Evolutionary conservation across 768 basidiomycete genomes (phyloP).

Genomic region (Trametes maxima): DNA sequence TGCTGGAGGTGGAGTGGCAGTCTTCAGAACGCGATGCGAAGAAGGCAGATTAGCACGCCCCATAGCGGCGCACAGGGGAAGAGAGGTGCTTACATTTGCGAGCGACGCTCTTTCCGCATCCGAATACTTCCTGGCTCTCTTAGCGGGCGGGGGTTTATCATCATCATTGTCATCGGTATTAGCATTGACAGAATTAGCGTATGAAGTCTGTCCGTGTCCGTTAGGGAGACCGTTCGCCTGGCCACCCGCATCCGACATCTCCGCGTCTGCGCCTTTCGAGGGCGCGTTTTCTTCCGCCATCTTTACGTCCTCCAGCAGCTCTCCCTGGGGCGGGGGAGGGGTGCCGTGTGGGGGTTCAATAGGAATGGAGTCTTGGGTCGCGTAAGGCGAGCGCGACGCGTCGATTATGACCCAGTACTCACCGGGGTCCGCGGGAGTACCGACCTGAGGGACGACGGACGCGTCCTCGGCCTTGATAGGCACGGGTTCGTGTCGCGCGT

Average conservation of each 20-base stretch:
- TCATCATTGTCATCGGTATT: constrained; percentile 51
- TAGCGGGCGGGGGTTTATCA: constrained; percentile 75
- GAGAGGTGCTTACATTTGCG: constrained; percentile 65
- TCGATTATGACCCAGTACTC: constrained; percentile 27
- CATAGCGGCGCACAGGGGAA: constrained; percentile 48
- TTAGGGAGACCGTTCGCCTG: constrained; percentile 30
- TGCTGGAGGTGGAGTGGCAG: constrained; percentile 72
- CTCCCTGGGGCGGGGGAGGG: constrained; percentile 46
- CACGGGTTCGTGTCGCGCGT: constrained; percentile 64
- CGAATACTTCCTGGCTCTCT: constrained; percentile 75
- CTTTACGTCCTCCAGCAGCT: constrained; percentile 55
- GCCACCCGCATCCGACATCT: constrained; percentile 31
- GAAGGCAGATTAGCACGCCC: constrained; percentile 53
- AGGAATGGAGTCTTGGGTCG: constrained; percentile 44
- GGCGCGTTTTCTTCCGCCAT: constrained; percentile 49
- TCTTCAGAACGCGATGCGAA: constrained; percentile 48
- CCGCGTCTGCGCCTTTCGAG: constrained; percentile 20
- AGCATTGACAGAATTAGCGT: constrained; percentile 35
- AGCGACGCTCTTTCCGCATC: constrained; percentile 76
- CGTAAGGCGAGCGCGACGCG: constrained; percentile 16
- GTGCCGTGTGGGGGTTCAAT: constrained; percentile 49
- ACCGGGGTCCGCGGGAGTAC: constrained; percentile 56
- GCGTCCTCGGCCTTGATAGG: constrained; percentile 50
- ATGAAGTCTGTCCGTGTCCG: constrained; percentile 34
- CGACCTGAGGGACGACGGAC: constrained; percentile 48